Conservation (phyloP, 1,284 basidiomycete species). For the Fistulina hepatica region DNA sequence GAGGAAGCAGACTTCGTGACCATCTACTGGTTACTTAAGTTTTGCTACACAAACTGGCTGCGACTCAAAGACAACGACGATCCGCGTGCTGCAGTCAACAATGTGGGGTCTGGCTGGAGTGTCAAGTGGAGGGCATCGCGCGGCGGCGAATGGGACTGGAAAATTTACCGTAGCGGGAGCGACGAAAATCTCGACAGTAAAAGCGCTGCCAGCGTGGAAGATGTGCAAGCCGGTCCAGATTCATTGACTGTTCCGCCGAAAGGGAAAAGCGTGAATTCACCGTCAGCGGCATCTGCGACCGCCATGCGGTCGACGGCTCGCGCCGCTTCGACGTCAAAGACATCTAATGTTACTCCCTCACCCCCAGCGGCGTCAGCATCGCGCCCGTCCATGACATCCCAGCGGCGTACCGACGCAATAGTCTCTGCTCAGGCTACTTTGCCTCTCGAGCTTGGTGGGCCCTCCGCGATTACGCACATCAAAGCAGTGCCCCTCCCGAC, state of each 20-base stretch:
- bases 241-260: not conserved
- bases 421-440: slow-evolving; percentile 9
- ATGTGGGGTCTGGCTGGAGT: slow-evolving; percentile 52
- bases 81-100: slow-evolving; percentile 49
- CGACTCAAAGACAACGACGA: slow-evolving; percentile 56
- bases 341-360: slow-evolving; percentile 15
- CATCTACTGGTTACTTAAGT: slow-evolving; percentile 76
- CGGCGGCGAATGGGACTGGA: slow-evolving; percentile 64
- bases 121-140: slow-evolving; percentile 41
- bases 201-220: slow-evolving; percentile 44
- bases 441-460: slow-evolving; percentile 13
- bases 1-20: slow-evolving; percentile 78
- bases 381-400: slow-evolving; percentile 11
- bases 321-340: slow-evolving; percentile 14
- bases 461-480: slow-evolving; percentile 20
- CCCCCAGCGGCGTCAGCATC: slow-evolving; percentile 8
- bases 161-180: slow-evolving; percentile 37
- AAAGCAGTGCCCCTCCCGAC: slow-evolving; percentile 32
- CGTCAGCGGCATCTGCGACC: slow-evolving; percentile 17
- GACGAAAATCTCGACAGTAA: slow-evolving; percentile 33
- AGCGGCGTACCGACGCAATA: slow-evolving; percentile 14
- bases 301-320: slow-evolving; percentile 10
- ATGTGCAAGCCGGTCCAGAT: slow-evolving; percentile 23
- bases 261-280: too few species aligned
- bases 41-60: slow-evolving; percentile 70